Evolutionary conservation across 768 basidiomycete genomes (phyloP), one percentile per base, ranked within the genome.

Genomic region (Lactarius quietus): DNA sequence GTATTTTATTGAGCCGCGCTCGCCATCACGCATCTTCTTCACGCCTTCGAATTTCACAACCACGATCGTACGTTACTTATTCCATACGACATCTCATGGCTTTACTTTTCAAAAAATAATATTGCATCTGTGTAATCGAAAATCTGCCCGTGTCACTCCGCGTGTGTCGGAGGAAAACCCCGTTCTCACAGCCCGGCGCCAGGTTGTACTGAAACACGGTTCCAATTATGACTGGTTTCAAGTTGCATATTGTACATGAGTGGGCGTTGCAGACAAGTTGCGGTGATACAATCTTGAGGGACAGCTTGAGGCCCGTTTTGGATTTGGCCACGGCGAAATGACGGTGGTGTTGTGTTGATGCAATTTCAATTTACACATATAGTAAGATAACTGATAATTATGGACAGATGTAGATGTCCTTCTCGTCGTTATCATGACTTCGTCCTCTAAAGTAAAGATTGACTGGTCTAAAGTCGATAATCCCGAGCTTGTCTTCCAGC

Each of bases 401-500:
- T 14, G 26, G 48, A 15, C 23, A 51, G 23, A 26, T 2, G 48
- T 48, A 48, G 23, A 14, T 33, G 33, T 33, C 33, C 3, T 33
- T 36, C 36, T 48, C 45, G 23, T 38, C 17, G 38, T 31, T 12
- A 54, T 33, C n/a, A 65, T 63, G 65, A 12, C 15, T 17, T 28
- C 36, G 15, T 39, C 36, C 71, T 63, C 73, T 57, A 61, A 72
- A 55, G 66, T 76, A 64, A 75, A 71, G 65, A 72, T 86, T 65
- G 80, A 87, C 70, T 86, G 84, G 82, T 72, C 65, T 62, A 89
- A 86, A 70, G 81, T 95, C 52, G 82, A 89, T 70, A 82, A 83
- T 33, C 87, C 90, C 58, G 83, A 89, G 33, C 80, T 83, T 28
- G 77, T 83, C 39, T 82, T 92, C 62, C 80, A 87, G 63, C 86